These are phyloP conservation scores for Suillus americanus DNA, from an alignment of 768 basidiomycete genomes.

Conservation along the genomic window DNA sequence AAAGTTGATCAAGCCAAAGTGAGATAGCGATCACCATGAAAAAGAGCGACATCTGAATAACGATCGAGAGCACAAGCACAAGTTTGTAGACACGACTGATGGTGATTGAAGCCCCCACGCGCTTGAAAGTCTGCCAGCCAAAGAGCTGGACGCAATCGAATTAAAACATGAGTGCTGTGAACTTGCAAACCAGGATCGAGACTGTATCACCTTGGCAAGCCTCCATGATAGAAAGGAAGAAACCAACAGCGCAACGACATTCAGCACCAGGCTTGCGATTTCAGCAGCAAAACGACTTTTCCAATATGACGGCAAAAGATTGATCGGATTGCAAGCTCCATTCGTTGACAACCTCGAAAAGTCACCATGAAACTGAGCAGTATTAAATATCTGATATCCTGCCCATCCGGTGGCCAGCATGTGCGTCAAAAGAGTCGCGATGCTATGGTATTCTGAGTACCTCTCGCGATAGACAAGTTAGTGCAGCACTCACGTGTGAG, in stretches of 20 bases:
- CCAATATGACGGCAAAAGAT: conserved; percentile 70
- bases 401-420: conserved; percentile 73
- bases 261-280: conserved; percentile 61
- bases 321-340: conserved; percentile 58
- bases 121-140: conserved; percentile 89
- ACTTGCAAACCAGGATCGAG: background rate
- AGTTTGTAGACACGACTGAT: conserved; percentile 78
- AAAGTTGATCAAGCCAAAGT: conserved; percentile 77
- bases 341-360: conserved; percentile 59
- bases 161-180: background rate
- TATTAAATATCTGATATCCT: conserved; percentile 62
- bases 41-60: conserved; percentile 75
- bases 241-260: conserved; percentile 56
- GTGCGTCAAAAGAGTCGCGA: conserved; percentile 74
- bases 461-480: background rate
- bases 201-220: conserved; percentile 59
- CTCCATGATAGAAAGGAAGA: conserved; percentile 71
- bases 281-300: conserved; percentile 56
- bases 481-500: conserved; percentile 49
- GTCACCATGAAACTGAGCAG: conserved; percentile 52
- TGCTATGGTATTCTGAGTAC: conserved; percentile 23
- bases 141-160: conserved; percentile 45
- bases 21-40: conserved; percentile 70
- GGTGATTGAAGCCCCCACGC: conserved; percentile 70
- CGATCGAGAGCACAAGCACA: conserved; percentile 67